Conservation (phyloP, 2,329 filamentous ascomycete genomes). For the Ceratocystis lukuohia region DNA sequence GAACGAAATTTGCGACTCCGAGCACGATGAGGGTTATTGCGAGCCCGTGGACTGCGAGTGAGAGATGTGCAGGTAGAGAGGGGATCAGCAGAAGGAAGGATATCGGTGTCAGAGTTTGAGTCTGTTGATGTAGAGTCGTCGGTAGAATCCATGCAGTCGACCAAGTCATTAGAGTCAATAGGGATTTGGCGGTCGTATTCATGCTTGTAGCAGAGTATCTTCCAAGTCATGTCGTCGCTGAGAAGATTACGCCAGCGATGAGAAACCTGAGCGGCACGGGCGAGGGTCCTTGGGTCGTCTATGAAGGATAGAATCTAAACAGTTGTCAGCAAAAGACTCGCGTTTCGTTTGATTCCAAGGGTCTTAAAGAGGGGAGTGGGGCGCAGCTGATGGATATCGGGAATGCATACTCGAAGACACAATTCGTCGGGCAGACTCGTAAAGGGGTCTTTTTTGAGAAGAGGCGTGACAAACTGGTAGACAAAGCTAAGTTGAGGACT, state of each 20-base stretch:
- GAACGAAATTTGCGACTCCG: constrained; percentile 53
- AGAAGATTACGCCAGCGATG: constrained; percentile 84
- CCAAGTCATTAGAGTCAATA: constrained; percentile 27
- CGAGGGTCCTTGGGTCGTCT: constrained; percentile 88
- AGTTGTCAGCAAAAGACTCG: too few relatives aligned
- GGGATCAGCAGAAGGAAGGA: too few relatives aligned
- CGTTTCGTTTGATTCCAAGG: too few relatives aligned
- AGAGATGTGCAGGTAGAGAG: constrained; percentile 16
- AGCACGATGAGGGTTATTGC: constrained; percentile 16
- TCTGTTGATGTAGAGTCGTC: neutral
- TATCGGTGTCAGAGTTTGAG: neutral
- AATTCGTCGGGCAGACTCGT: constrained; percentile 83
- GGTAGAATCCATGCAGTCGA: neutral
- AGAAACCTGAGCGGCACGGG: constrained; percentile 90
- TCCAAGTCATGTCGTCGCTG: constrained; percentile 96
- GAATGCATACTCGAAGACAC: constrained; percentile 56
- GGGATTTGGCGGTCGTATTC: constrained; percentile 58
- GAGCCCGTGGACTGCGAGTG: constrained; percentile 23
- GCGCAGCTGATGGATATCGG: neutral
- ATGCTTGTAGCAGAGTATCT: constrained; percentile 90
- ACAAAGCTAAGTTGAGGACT: constrained; percentile 93
- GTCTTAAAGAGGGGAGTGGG: neutral
- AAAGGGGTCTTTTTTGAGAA: constrained; percentile 93
- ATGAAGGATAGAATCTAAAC: constrained; percentile 82
- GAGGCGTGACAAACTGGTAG: constrained; percentile 84